Evolutionary conservation across 176 grass and related monocot genomes (phyloP), one percentile per base, ranked within the genome.

Genomic region (Pontederia paniculata): DNA sequence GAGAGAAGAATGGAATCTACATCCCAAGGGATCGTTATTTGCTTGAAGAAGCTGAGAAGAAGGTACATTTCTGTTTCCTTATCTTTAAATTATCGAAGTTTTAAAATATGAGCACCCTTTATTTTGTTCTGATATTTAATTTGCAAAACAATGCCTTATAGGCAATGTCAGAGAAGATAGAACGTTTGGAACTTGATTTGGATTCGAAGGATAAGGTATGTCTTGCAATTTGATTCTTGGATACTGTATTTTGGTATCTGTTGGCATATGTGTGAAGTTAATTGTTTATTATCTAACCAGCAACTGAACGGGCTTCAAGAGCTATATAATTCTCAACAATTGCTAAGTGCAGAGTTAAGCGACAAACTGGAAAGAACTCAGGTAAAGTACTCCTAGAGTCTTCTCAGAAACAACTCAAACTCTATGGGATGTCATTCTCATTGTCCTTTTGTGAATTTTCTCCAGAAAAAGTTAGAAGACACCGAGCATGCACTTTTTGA

Each of bases 1-100:
- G 94, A 78, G 94, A 98, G 62, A 98, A 98, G 75, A 91, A 98
- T 54, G 94, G 94, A 25, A 98, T 98, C 66, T 98, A 98, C 70
- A 93, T 98, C 58, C 94, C 94, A 60, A 77, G 80, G 69, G 94
- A 98, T 25, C 87, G 94, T 44, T 80, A 88, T 67, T 75, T 98
- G 63, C 74, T 82, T 74, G 94, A 98, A 55, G 94, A 98, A 93
- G 94, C 94, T 53, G 94, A 98, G 73, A 98, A 98, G 76, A 98
- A 98, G 94, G 93, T 98, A 45, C 22, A 19, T 68, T 17, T 72
- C 25, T 45, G 31, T n/a, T 67, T 45, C 23, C 31, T 70, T 41
- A 22, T 23, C 15, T 62, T 31, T 44, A 54, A 47, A 53, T 63
- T 13, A 14, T 18, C 9, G 25, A n/a, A 9, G 23, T 8, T 7